phyloP scores from a whole-genome alignment of 768 basidiomycete genomes.

The Amanita fuliginea region DNA sequence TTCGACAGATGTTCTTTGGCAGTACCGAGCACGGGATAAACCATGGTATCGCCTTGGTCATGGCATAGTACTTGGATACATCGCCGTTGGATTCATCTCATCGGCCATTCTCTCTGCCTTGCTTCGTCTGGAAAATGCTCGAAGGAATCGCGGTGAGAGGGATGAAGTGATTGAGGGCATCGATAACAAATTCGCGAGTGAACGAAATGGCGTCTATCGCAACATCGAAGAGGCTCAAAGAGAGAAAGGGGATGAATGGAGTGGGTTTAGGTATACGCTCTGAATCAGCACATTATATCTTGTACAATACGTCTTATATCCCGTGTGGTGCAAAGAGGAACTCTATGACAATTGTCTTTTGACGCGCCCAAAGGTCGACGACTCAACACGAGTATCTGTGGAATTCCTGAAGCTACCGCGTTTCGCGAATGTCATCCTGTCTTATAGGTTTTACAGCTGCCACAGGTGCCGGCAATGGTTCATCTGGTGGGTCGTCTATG shows the following conservation, averaged over 20 bases:
- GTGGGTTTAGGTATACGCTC: conserved; percentile 60
- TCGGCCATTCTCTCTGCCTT: conserved; percentile 35
- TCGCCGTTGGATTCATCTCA: conserved; percentile 49
- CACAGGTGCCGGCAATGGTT: conserved; percentile 37
- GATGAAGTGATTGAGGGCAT: conserved; percentile 51
- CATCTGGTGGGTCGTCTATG: conserved; percentile 19
- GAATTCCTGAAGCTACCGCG: neutral
- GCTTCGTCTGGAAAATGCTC: conserved; percentile 47
- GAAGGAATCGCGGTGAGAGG: conserved; percentile 54
- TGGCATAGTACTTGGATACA: conserved; percentile 59
- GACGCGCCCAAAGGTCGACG: neutral
- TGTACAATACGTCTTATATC: neutral
- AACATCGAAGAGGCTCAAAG: conserved; percentile 46
- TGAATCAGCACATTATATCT: conserved; percentile 14
- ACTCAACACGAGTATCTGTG: neutral
- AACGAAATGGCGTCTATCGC: conserved; percentile 41
- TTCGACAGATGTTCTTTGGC: neutral
- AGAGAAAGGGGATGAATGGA: conserved; percentile 65
- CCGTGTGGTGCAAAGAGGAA: neutral
- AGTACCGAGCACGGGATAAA: conserved; percentile 55
- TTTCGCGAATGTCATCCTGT: neutral
- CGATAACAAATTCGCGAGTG: conserved; percentile 30
- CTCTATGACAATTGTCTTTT: neutral
- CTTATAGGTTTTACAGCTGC: conserved; percentile 26
- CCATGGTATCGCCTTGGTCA: conserved; percentile 68